Conservation (phyloP, 768 basidiomycete species). For the Pleurotus tuoliensis region DNA sequence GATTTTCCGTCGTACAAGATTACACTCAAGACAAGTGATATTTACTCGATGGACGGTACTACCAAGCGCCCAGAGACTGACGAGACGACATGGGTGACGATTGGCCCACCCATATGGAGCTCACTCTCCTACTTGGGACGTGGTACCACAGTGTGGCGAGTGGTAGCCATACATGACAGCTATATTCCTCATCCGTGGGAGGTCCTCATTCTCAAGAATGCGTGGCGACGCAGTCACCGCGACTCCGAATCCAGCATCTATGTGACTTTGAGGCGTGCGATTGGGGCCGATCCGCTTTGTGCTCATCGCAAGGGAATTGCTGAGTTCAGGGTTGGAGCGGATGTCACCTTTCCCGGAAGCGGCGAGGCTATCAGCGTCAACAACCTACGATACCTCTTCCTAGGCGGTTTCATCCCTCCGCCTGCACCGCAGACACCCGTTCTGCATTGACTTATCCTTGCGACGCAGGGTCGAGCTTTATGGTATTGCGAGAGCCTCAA, state of each 20-base stretch:
- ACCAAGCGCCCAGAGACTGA: conserved; percentile 1
- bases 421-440: conserved; percentile 5
- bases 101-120: conserved; percentile 17
- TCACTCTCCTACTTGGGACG: conserved; percentile 14
- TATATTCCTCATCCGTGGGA: not conserved
- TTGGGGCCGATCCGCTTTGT: not conserved
- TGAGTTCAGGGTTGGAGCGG: conserved; percentile 13
- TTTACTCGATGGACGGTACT: not conserved
- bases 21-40: not conserved
- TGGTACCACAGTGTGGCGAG: conserved; percentile 15
- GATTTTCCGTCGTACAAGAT: too few species aligned
- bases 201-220: conserved; percentile 12
- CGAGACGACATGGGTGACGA: conserved; percentile 11
- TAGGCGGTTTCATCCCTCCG: not conserved
- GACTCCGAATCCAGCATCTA: conserved; percentile 14
- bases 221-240: conserved; percentile 13
- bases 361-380: conserved; percentile 2
- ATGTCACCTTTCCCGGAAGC: conserved; percentile 12
- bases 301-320: conserved; percentile 8
- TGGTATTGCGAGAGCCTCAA: conserved; percentile 15
- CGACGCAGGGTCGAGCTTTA: conserved; percentile 15
- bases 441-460: conserved; percentile 16
- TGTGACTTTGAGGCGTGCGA: conserved; percentile 8
- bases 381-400: conserved; percentile 6
- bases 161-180: not conserved